These are phyloP conservation scores for Kwoniella botswanensis DNA, from an alignment of 768 basidiomycete genomes.

Conservation along the genomic window DNA sequence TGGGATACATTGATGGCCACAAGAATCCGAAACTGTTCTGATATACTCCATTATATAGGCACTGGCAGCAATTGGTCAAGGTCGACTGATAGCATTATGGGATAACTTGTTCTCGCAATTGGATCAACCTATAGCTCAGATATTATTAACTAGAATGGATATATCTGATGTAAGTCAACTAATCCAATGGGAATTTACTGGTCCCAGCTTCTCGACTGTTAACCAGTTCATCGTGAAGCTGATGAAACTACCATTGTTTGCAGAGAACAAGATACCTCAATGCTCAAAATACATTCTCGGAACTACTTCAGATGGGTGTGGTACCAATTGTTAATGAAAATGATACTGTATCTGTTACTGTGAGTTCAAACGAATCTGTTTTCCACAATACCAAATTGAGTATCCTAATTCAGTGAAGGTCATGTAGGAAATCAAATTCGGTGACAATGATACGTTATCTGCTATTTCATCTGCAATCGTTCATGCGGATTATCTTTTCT, in stretches of 20 bases:
- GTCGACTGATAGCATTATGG: slow-evolving; percentile 92
- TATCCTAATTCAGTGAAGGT: neutral
- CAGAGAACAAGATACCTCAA: slow-evolving; percentile 95
- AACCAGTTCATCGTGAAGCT: neutral
- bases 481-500: slow-evolving; percentile 94
- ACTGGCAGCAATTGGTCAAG: slow-evolving; percentile 94
- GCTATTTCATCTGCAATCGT: slow-evolving; percentile 98
- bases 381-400: too few species aligned
- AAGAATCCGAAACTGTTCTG: neutral
- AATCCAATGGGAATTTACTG: too few species aligned
- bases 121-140: slow-evolving; percentile 93
- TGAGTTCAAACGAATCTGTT: slow-evolving; percentile 52
- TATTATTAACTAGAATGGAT: slow-evolving; percentile 90
- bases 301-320: slow-evolving; percentile 89
- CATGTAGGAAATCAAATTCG: slow-evolving; percentile 97
- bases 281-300: slow-evolving; percentile 92
- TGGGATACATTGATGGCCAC: too few species aligned
- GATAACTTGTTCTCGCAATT: slow-evolving; percentile 94
- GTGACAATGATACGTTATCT: slow-evolving; percentile 97
- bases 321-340: slow-evolving; percentile 99
- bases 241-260: neutral
- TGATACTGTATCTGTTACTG: slow-evolving; percentile 96
- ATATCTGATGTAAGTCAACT: slow-evolving; percentile 79
- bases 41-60: slow-evolving; percentile 64
- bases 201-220: slow-evolving; percentile 23